Percentiles rank a stretch among this genome's conserved stretches.
Evolutionary conservation across 1,139 yeast species (phyloP).

Genomic region (Taphrina confusa): DNA sequence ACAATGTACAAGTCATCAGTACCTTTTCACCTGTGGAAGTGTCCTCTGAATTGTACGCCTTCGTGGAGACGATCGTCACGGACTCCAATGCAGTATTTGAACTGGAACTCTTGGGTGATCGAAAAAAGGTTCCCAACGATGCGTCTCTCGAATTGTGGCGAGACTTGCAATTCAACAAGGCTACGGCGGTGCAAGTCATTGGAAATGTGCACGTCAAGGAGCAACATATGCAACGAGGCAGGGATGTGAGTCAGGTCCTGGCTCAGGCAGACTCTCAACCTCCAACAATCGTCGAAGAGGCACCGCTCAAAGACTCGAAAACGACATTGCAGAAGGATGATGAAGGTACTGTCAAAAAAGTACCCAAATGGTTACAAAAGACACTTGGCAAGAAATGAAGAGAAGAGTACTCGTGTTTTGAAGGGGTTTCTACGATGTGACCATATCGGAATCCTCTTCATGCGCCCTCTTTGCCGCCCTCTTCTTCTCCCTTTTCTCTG

Average conservation of each 20-base stretch:
- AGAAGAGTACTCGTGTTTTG: background rate
- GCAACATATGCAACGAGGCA: background rate
- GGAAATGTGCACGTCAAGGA: constrained; percentile 17
- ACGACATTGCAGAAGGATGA: too few species aligned
- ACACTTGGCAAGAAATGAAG: constrained; percentile 8
- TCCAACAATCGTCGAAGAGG: background rate
- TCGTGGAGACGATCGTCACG: background rate
- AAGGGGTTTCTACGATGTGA: too few species aligned
- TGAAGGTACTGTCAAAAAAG: constrained; percentile 1
- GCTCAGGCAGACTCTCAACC: background rate
- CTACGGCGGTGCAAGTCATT: constrained; percentile 17
- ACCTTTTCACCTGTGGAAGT: constrained; percentile 9
- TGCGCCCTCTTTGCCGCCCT: background rate
- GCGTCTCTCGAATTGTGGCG: background rate
- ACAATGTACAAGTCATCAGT: constrained; percentile 26
- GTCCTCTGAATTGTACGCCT: background rate
- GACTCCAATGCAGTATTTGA: background rate
- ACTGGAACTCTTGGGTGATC: constrained; percentile 5
- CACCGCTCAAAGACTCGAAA: background rate
- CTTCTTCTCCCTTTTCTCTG: constrained; percentile 21
- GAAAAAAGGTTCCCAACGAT: background rate
- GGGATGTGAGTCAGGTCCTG: constrained; percentile 12
- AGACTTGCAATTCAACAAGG: background rate
- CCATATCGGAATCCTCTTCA: background rate
- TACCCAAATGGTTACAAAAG: constrained; percentile 26